Evolutionary conservation across 2,329 filamentous ascomycete species (phyloP), one percentile per base, ranked within the genome.

Genomic region (Neopestalotiopsis sp.): DNA sequence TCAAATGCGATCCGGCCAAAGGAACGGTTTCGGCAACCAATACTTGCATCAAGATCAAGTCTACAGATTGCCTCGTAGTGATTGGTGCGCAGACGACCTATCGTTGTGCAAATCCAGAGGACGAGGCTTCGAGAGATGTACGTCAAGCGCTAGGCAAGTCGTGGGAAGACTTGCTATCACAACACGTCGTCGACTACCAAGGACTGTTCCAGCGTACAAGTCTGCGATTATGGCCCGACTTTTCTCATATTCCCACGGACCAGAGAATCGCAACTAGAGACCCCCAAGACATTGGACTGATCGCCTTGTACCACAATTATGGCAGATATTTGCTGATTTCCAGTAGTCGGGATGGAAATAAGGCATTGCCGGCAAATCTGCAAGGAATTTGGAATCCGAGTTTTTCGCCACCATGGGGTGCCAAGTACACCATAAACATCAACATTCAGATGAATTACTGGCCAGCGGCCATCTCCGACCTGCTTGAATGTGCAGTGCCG

Each of bases 361-460:
- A 62, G 28, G 57, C 66, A 10, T 74, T 85, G 4, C 83, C 83
- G 4, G 81, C 82, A 1, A 85, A 79, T 57, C 78, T 84, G 0
- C 82, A 86, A 71, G 82, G 82, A 0, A 78, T 85, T 42, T 84
- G 82, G 83, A 84, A 83, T 63, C 74, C 78, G 0, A 76, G 77
- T 5, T 83, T 82, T 67, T 72, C 78, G 10, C 81, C 81, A 5
- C 75, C 81, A 0, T 86, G 85, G 84, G 83, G 83, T 3, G 81
- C 78, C 30, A 86, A 84, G 70, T 85, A 81, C 68, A 87, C 85
- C 0, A 83, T 86, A 71, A 86, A 87, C 70, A 85, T 87, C 73
- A 87, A 87, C 57, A 76, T 81, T 0, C 80, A 87, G 73, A 87
- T 87, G 85, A 87, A 87, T 70, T 87, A 87, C 72, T 87, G 84